Base-by-base conservation (phyloP, 805 yeast genomes). In the Tetrapisispora nanseiensis region DNA sequence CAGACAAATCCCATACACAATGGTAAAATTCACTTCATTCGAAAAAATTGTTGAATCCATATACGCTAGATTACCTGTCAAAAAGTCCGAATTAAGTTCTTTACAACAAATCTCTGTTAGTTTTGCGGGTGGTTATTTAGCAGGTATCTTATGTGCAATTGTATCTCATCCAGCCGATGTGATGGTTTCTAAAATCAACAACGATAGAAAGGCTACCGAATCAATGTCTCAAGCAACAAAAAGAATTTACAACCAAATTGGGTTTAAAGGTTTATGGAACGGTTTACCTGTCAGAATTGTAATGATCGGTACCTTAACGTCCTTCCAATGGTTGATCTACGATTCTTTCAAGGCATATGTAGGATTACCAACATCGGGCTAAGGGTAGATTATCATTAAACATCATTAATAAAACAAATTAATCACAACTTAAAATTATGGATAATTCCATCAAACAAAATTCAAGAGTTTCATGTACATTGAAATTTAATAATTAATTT, bases 131-230 rank as follows among this genome's bases (percentile, higher is more conserved):
- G 97, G 98, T 62, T 90, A 90, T 69, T 76, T 90, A 59, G 98
- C 97, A 10, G 98, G 97, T 80, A 80, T 92, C 43, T 77, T 89
- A 69, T 90, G 97, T 71, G 97, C 98, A 7, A 69, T 83, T 40
- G 92, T 89, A 15, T 89, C 97, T 22, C 97, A 92, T 64, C 98
- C 98, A 18, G 97, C 97, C n/a, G 98, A 90, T 65, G 97, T 90
- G 27, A 81, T 92, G 95, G 97, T 90, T 21, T 84, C 95, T 38
- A 85, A 87, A 73, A 78, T 92, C 56, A 89, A 86, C 62, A 73
- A 82, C 41, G 62, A 58, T 29, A 46, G 87, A 78, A 54, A 78
- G 75, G 55, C 66, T 64, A 59, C 72, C 80, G 95, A 87, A 67
- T 57, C 82, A 5, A 71, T 75, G 55, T 79, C 80, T 23, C 67